Evolutionary conservation across 2,329 filamentous ascomycete genomes (phyloP).

Genomic region (Arthrobotrys iridis): DNA sequence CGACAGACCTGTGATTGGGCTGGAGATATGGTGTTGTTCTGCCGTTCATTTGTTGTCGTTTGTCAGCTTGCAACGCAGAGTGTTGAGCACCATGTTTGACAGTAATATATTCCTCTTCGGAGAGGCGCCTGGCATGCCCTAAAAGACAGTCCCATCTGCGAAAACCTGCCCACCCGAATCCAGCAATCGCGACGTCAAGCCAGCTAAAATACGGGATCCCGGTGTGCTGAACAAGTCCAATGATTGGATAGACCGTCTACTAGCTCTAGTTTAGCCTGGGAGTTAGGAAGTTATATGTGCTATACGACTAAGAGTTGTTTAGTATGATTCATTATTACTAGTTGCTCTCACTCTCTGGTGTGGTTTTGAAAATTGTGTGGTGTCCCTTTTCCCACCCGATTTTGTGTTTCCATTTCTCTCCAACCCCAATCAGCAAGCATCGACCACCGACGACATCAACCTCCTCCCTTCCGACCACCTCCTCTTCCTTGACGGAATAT

Average conservation of each 20-base stretch:
- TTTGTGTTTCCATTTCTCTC: background rate
- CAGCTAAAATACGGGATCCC: constrained; percentile 13
- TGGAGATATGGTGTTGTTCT: background rate
- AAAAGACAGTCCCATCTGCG: constrained; percentile 51
- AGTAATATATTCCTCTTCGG: background rate
- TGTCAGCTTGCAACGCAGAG: background rate
- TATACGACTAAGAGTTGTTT: background rate
- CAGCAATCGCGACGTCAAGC: background rate
- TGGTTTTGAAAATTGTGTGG: constrained; percentile 35
- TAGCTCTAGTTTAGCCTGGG: background rate
- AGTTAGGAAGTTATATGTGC: constrained; percentile 3
- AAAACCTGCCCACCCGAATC: background rate
- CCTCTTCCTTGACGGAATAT: constrained; percentile 18
- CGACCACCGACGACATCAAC: constrained; percentile 36
- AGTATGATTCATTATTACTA: constrained; percentile 39
- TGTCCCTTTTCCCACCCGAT: constrained; percentile 18
- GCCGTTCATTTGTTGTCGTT: background rate
- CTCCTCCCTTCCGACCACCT: background rate
- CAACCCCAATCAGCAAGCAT: constrained; percentile 23
- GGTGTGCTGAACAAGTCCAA: background rate
- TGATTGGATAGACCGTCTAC: background rate
- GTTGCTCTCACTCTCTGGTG: background rate
- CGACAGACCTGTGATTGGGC: too few species aligned
- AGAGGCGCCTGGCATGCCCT: constrained; percentile 37
- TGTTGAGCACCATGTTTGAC: constrained; percentile 33